These are phyloP conservation scores for Taiwanofungus camphoratus DNA, from an alignment of 1,284 basidiomycete genomes.

Conservation along the genomic window DNA sequence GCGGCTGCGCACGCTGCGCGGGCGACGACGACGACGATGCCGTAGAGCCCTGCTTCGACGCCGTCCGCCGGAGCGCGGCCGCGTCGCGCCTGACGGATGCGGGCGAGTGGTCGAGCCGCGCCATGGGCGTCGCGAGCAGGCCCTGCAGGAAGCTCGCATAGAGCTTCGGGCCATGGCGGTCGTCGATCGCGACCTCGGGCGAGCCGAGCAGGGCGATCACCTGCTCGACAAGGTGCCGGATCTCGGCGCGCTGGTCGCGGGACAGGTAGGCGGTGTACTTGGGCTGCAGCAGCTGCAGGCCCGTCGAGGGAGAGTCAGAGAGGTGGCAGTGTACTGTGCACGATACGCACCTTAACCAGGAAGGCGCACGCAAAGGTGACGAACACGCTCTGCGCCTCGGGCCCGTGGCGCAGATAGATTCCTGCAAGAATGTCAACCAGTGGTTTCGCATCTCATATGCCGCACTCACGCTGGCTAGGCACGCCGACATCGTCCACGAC, in stretches of 20 bases:
- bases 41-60: conserved; percentile 12
- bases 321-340: background rate
- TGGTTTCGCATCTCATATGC: background rate
- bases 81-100: conserved; percentile 12
- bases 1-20: background rate
- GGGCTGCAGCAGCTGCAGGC: conserved; percentile 65
- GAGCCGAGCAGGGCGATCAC: conserved; percentile 61
- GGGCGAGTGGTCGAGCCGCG: conserved; percentile 32
- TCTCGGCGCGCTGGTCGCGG: conserved; percentile 50
- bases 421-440: conserved; percentile 28
- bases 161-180: conserved; percentile 68
- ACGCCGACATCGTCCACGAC: conserved; percentile 56
- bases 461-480: conserved; percentile 45
- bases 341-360: conserved; percentile 56
- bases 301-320: background rate
- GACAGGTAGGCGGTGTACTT: conserved; percentile 59
- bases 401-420: conserved; percentile 66
- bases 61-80: background rate
- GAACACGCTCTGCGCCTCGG: conserved; percentile 79
- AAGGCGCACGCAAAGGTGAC: conserved; percentile 82
- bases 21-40: conserved; percentile 11
- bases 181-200: conserved; percentile 65
- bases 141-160: conserved; percentile 70
- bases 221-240: conserved; percentile 53
- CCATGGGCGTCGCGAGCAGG: conserved; percentile 54